Conservation (phyloP, 2,329 filamentous ascomycete species). For the Coniochaeta prunicola region DNA sequence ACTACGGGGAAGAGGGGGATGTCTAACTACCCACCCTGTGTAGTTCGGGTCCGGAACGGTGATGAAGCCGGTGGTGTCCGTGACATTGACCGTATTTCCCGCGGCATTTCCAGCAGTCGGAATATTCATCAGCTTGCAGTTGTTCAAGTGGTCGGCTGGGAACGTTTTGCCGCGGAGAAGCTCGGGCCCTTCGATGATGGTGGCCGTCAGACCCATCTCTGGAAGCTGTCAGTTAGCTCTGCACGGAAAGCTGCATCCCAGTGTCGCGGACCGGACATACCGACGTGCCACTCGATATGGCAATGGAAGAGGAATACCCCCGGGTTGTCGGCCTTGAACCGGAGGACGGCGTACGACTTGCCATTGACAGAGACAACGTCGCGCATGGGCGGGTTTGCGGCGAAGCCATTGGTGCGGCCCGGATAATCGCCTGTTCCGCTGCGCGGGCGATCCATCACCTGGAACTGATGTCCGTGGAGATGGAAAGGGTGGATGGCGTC, state of each 20-base stretch:
- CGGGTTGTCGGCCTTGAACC: constrained; percentile 44
- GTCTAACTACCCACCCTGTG: constrained; percentile 30
- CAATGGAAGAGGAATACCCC: constrained; percentile 51
- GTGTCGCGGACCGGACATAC: constrained; percentile 10
- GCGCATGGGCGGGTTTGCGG: constrained; percentile 21
- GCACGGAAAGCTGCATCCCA: background rate
- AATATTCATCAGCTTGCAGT: constrained; percentile 35
- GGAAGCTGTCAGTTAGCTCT: background rate
- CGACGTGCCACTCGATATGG: constrained; percentile 56
- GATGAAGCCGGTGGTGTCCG: constrained; percentile 47
- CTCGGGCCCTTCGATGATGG: constrained; percentile 49
- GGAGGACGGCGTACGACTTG: constrained; percentile 40
- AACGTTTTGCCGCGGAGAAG: constrained; percentile 48
- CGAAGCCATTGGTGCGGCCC: constrained; percentile 19
- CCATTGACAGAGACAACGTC: constrained; percentile 31
- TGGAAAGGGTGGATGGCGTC: constrained; percentile 42
- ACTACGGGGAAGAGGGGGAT: background rate
- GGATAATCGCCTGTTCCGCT: constrained; percentile 29
- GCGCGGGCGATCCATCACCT: constrained; percentile 35
- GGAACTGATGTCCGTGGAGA: constrained; percentile 49
- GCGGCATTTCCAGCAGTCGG: constrained; percentile 58
- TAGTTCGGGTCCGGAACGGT: constrained; percentile 39
- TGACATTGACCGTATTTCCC: constrained; percentile 49
- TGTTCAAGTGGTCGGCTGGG: constrained; percentile 48
- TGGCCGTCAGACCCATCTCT: constrained; percentile 44